Percentiles rank a stretch among this genome's conserved stretches.
These are phyloP conservation scores for Rhododendron molle DNA, from an alignment of 148 eudicot genomes.

Conservation along the genomic window DNA sequence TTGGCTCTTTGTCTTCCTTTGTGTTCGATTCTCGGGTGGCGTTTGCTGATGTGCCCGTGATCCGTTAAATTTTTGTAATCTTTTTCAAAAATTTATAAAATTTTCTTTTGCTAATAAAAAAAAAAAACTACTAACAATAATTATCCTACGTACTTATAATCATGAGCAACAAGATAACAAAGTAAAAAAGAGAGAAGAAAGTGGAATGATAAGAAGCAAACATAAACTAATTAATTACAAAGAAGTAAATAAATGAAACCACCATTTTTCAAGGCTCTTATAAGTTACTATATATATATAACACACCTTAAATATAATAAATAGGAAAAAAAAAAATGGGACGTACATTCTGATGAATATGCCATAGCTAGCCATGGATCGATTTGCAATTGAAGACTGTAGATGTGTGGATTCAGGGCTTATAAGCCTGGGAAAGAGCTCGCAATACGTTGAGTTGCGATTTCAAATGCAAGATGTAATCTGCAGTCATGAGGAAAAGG, in stretches of 20 bases:
- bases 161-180: not conserved
- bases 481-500: slow-evolving; percentile 42
- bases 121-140: no score
- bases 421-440: slow-evolving; percentile 34
- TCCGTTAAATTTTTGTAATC: no score
- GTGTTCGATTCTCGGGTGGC: no score
- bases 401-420: not conserved
- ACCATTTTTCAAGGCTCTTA: not conserved
- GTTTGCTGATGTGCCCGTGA: no score
- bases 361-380: not conserved
- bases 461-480: slow-evolving; percentile 57
- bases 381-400: not conserved
- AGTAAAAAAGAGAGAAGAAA: no score
- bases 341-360: not conserved
- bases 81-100: no score
- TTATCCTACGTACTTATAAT: no score
- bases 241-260: not conserved
- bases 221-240: not conserved
- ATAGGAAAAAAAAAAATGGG: not conserved
- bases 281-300: not conserved
- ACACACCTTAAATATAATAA: not conserved
- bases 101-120: no score
- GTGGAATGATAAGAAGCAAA: not conserved
- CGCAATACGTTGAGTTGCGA: slow-evolving; percentile 47
- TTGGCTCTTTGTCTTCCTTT: no score